Percentiles rank a stretch among this genome's conserved stretches.
Conservation (phyloP, 2,329 filamentous ascomycete species). For the Colletotrichum noveboracense region DNA sequence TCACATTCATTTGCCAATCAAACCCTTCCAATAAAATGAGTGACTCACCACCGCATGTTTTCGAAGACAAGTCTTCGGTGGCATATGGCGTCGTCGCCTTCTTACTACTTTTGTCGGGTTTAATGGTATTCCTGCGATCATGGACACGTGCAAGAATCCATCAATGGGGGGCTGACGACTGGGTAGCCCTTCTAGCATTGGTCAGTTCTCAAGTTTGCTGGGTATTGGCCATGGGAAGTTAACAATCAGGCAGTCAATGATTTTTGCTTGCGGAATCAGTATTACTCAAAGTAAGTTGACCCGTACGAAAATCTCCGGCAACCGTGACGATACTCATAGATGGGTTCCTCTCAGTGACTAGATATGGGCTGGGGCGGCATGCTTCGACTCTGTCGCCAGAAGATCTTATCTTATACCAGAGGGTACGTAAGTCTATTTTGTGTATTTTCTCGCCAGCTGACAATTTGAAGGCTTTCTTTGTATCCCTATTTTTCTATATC, state of each 20-base stretch:
- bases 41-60: background rate
- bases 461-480: background rate
- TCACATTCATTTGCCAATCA: background rate
- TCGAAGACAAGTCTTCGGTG: background rate
- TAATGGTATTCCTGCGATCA: background rate
- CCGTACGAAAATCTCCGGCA: background rate
- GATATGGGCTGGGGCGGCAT: background rate
- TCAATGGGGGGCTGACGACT: background rate
- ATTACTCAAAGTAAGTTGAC: background rate
- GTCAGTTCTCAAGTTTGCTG: background rate
- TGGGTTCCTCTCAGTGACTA: background rate
- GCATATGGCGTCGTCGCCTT: background rate
- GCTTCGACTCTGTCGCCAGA: background rate
- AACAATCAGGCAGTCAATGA: background rate
- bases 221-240: background rate
- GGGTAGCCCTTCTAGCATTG: background rate
- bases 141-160: background rate
- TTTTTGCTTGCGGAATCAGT: background rate
- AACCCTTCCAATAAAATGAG: background rate
- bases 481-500: background rate
- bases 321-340: background rate
- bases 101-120: background rate
- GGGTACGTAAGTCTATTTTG: background rate
- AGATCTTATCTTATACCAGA: background rate
- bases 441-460: background rate